Base-by-base conservation (phyloP, 257 asterid species). In the Lithospermum erythrorhizon region DNA sequence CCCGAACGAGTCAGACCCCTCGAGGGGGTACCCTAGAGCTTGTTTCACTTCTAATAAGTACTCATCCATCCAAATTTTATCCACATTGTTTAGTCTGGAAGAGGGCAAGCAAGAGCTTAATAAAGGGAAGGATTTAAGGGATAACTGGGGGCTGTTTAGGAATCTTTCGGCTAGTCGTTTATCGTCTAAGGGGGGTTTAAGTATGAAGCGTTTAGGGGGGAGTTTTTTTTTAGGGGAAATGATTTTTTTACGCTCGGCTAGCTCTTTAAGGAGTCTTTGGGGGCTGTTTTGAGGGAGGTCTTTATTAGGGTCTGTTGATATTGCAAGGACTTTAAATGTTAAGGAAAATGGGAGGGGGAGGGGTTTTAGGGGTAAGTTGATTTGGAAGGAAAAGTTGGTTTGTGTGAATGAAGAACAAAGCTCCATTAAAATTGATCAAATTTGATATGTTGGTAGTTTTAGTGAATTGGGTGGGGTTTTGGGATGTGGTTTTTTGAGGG, bases 221-320 rank as follows among this genome's bases (percentile, higher is more conserved):
- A 76, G 62, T 67, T 55, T 89, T 58, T 73, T 84, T 68, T 82
- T 89, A 2, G 96, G 99, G 37, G 97, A 78, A 11, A 81, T 82
- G 16, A 64, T 64, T 71, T 82, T 93, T 65, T 83, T 86, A 60
- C 96, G 82, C 79, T 89, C 89, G 9, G 86, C 75, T 19, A 93
- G 82, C 78, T 93, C 99, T 74, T 83, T 89, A 55, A 93, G 76
- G 63, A 89, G 95, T 48, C 96, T 79, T 35, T 83, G 95, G 8
- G 98, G 99, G 79, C 96, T 93, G 81, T 93, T 84, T 48, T 82
- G 82, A 0, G 99, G 96, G 61, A 93, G 95, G 61, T 83, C 95
- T 72, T 27, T 81, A 2, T 27, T 81, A 2, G 90, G 85, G 79
- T 93, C 99, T 56, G 71, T 64, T 16, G 95, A 86, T 10, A 86